phyloP scores from a whole-genome alignment of 495 filamentous ascomycete genomes.

The Podospora fimiseda region DNA sequence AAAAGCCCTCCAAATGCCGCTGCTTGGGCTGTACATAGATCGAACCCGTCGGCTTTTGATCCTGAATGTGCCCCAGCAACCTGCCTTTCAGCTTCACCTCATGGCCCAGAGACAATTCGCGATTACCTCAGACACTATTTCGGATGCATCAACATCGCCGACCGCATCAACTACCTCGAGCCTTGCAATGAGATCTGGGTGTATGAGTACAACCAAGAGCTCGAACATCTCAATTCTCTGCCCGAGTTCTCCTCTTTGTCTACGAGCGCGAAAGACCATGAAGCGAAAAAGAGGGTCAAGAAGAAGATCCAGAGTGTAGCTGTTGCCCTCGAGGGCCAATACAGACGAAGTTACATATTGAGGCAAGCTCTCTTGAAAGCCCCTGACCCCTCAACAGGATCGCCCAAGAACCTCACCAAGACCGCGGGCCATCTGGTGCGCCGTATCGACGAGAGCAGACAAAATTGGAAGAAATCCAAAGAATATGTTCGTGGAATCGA shows the following conservation, averaged over 20 bases:
- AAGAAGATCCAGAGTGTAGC: constrained; percentile 18
- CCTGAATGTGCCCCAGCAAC: background rate
- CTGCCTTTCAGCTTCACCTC: constrained; percentile 6
- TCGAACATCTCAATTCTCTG: background rate
- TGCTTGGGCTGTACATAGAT: background rate
- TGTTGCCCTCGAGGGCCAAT: constrained; percentile 12
- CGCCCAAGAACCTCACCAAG: background rate
- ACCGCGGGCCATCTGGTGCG: background rate
- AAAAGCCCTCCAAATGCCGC: background rate
- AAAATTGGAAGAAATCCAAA: background rate
- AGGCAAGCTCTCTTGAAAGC: constrained; percentile 13
- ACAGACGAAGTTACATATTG: constrained; percentile 16
- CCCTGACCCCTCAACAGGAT: background rate
- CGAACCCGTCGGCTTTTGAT: background rate
- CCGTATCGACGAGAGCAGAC: background rate
- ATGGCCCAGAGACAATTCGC: constrained; percentile 12
- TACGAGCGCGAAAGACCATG: background rate
- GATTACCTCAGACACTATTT: constrained; percentile 29
- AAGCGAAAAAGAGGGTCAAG: constrained; percentile 6
- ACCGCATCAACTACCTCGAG: constrained; percentile 19
- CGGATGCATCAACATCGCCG: constrained; percentile 26
- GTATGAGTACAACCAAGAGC: constrained; percentile 9
- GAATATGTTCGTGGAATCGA: background rate
- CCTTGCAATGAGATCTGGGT: constrained; percentile 11
- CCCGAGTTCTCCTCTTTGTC: background rate